phyloP scores from a whole-genome alignment of 1,284 basidiomycete species.

The Cryptococcus deneoformans region DNA sequence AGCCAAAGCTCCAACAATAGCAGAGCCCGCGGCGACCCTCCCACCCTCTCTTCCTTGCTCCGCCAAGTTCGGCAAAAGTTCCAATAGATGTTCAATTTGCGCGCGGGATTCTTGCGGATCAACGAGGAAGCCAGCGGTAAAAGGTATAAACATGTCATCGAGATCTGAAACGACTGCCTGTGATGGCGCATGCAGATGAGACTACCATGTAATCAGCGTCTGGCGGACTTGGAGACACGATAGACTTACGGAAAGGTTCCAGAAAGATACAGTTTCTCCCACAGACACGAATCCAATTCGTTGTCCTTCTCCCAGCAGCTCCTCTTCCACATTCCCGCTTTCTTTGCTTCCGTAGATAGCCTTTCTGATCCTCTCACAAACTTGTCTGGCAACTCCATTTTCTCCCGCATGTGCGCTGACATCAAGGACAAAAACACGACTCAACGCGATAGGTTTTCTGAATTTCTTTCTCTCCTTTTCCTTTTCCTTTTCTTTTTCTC shows the following conservation, averaged over 20 bases:
- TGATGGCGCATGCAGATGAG: constrained; percentile 59
- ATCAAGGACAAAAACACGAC: constrained; percentile 86
- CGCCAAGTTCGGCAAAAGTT: constrained; percentile 65
- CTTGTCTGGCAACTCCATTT: constrained; percentile 69
- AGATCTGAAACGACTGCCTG: constrained; percentile 88
- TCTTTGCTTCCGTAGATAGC: constrained; percentile 66
- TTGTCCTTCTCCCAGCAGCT: constrained; percentile 49
- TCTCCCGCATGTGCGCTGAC: constrained; percentile 69
- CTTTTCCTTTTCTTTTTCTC: constrained; percentile 28
- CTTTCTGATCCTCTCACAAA: constrained; percentile 64
- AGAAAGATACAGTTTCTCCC: constrained; percentile 81
- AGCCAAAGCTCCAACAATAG: constrained; percentile 68
- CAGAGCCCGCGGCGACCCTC: constrained; percentile 73
- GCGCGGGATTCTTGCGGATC: constrained; percentile 64
- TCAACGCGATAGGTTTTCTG: constrained; percentile 65
- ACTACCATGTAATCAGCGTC: constrained; percentile 45
- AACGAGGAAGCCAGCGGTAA: constrained; percentile 73
- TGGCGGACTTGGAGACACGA: constrained; percentile 4
- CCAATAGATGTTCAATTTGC: constrained; percentile 52
- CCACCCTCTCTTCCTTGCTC: constrained; percentile 48
- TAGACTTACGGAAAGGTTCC: constrained; percentile 74
- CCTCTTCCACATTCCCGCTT: constrained; percentile 45
- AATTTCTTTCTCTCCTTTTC: constrained; percentile 33
- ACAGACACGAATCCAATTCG: constrained; percentile 80
- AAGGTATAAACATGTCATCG: constrained; percentile 85